Base-by-base conservation (phyloP, 2,329 filamentous ascomycete genomes). In the Aquanectria penicillioides region DNA sequence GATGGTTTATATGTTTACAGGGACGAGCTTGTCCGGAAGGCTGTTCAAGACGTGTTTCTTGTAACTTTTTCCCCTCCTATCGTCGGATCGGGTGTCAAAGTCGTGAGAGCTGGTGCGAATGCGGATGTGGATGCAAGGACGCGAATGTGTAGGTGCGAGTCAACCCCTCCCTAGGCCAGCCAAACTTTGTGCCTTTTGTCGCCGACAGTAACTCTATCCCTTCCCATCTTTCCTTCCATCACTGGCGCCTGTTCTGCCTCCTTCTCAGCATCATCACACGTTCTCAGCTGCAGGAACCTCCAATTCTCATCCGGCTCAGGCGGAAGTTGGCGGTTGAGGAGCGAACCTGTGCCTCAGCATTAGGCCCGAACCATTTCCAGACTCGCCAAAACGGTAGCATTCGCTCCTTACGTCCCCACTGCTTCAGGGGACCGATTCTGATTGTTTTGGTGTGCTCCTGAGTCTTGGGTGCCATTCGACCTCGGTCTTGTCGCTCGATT, bases 111-210 rank as follows among this genome's bases (percentile, higher is more conserved):
- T 31, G 38, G 50, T 23, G 54, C 41, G 26, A 38, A 33, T 47
- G 54, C 40, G 40, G 38, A 20, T 52, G 49, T 29, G 37, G 28
- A 43, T 43, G 37, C 11, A 43, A 22, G 36, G 26, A 41, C 18
- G 26, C 41, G 22, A 33, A 22, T 37, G 31, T 18, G 46, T 48
- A 29, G 26, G 44, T 41, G 46, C 53, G 53, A 57, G 54, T 57
- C 47, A 57, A 57, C 40, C 33, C 53, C 54, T 57, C 46, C 26
- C 40, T 34, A 29, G 22, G 22, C 31, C 38, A 52, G n/a, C 37
- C 28, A 29, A 52, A 38, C 26, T 15, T 25, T 50, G 44, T 31
- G 13, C 31, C 22, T 37, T 20, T 17, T 37, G 22, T 37, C 17
- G n/a, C 38, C 23, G 17, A 31, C 25, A 15, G 36, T 9, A 29